phyloP scores from a whole-genome alignment of 192 early-diverging fungal species.

The Chytriomyces sp. region DNA sequence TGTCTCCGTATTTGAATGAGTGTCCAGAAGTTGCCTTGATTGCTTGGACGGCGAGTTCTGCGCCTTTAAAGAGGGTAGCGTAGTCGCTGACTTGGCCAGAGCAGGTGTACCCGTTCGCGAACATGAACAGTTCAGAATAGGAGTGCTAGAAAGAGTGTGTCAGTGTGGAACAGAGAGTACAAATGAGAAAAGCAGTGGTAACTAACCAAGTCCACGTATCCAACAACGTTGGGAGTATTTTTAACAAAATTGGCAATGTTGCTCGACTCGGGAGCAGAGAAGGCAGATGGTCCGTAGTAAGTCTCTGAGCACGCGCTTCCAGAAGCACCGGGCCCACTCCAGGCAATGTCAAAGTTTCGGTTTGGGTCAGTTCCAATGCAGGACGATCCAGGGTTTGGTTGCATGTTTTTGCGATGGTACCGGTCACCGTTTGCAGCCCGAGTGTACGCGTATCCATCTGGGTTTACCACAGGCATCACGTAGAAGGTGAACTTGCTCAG shows the following conservation, averaged over 20 bases:
- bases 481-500: constrained; percentile 57
- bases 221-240: constrained; percentile 45
- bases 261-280: constrained; percentile 51
- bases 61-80: constrained; percentile 20
- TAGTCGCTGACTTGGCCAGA: constrained; percentile 29
- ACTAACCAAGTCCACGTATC: constrained; percentile 48
- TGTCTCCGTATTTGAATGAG: constrained; percentile 31
- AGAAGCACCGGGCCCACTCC: constrained; percentile 55
- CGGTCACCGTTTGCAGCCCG: constrained; percentile 30
- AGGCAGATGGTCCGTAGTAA: constrained; percentile 47
- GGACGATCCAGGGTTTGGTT: constrained; percentile 51
- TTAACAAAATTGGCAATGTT: constrained; percentile 53
- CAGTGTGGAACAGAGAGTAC: background rate
- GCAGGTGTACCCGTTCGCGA: constrained; percentile 42
- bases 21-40: constrained; percentile 26
- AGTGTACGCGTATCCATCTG: constrained; percentile 63
- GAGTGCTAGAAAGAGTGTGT: constrained; percentile 45
- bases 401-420: constrained; percentile 52
- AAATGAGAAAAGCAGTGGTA: background rate
- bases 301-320: constrained; percentile 54
- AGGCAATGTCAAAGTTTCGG: constrained; percentile 58
- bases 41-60: constrained; percentile 33
- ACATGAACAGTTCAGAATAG: constrained; percentile 68
- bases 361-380: constrained; percentile 55
- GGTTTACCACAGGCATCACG: constrained; percentile 65